phyloP scores from a whole-genome alignment of 306 rosid genomes.

The Begonia masoniana region DNA sequence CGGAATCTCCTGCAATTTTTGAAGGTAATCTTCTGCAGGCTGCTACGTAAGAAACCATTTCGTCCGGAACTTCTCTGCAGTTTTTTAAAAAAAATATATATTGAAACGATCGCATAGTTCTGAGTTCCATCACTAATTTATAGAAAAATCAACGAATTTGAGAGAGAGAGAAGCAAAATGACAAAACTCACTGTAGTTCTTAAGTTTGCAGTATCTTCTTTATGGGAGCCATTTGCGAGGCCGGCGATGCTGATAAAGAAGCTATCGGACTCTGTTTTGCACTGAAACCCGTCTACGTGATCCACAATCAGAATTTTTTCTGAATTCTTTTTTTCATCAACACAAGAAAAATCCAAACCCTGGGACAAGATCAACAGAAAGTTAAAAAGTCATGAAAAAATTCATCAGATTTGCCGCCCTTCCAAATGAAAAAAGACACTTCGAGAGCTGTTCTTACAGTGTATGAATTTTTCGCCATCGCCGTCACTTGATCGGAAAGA shows the following conservation, averaged over 20 bases:
- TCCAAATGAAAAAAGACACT: not conserved
- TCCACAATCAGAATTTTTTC: not conserved
- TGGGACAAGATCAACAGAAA: not conserved
- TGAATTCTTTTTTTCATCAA: not conserved
- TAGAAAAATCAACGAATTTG: not conserved
- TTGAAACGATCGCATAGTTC: not conserved
- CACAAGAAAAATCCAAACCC: not conserved
- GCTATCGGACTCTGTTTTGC: not conserved
- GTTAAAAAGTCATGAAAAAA: not conserved
- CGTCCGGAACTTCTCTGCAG: not conserved
- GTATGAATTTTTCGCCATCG: not conserved
- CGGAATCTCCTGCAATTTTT: not conserved
- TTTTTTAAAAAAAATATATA: not conserved
- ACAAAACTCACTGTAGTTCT: conserved; percentile 1
- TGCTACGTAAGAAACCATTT: not conserved
- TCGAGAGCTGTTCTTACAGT: not conserved
- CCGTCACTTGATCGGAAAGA: not conserved
- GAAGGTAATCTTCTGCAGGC: not conserved
- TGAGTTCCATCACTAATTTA: not conserved
- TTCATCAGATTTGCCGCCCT: too few species aligned
- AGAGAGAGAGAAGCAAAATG: not conserved
- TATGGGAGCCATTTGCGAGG: not conserved
- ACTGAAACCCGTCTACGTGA: not conserved
- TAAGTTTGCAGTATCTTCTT: not conserved
- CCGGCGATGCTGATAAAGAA: not conserved